Evolutionary conservation across 139 green algal genomes (phyloP), one percentile per base, ranked within the genome.

Genomic region (Chlamydomonas sphaeroides): DNA sequence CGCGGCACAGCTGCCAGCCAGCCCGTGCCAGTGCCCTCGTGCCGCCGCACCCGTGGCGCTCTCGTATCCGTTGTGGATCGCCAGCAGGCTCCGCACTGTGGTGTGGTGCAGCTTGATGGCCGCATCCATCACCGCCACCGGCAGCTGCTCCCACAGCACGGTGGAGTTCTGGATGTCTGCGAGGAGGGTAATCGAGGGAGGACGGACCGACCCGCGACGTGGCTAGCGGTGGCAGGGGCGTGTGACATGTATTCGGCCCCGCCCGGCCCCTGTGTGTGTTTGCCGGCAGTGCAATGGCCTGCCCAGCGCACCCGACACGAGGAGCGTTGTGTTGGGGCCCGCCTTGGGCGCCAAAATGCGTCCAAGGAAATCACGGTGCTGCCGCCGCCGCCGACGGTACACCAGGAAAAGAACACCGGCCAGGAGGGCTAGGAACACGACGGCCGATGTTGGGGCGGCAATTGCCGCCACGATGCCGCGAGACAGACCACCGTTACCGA

Each of bases 141-240:
- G 35, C 51, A 85, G 49, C 42, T 32, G 45, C 56, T 85, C 78
- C 78, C 78, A 85, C 56, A 85, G 51, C 30, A n/a, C 41, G 5
- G 74, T 81, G 74, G 59, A 71, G 57, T 70, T 71, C 74, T 81
- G 74, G 18, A 81, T 57, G 33, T 81, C 72, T 39, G 59, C 45
- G 56, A 30, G 56, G 56, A n/a, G 56, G 56, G 56, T 30, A 32
- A n/a, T n/a, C n/a, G 56, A 63, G 56, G 56, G 15, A n/a, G 56
- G n/a, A n/a, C n/a, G n/a, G n/a, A n/a, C n/a, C n/a, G n/a, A n/a
- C n/a, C n/a, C n/a, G n/a, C n/a, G n/a, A n/a, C n/a, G n/a, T n/a
- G n/a, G n/a, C n/a, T n/a, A n/a, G n/a, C n/a, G n/a, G n/a, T n/a
- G n/a, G n/a, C n/a, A n/a, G n/a, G n/a, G n/a, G n/a, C n/a, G n/a